Evolutionary conservation across 805 yeast genomes (phyloP).

Genomic region (Myxozyma lipomycoides): DNA sequence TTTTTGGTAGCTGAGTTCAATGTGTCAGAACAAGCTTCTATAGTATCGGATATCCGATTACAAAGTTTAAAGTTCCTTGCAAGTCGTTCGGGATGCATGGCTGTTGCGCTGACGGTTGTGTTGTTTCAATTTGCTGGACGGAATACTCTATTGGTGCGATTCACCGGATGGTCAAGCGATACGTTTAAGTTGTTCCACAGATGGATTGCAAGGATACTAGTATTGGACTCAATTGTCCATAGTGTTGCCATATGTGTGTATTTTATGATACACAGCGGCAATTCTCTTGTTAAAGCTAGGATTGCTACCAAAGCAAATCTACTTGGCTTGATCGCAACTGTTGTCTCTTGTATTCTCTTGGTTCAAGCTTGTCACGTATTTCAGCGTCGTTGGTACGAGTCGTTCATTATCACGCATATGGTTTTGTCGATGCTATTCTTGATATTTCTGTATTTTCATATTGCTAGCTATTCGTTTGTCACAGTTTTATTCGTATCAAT

Average conservation of each 20-base stretch:
- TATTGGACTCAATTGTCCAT: constrained; percentile 48
- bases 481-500: constrained; percentile 49
- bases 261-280: no score
- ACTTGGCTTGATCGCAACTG: no score
- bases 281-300: no score
- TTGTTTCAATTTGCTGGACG: constrained; percentile 65
- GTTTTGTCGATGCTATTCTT: constrained; percentile 51
- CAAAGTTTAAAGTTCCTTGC: constrained; percentile 4
- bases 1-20: constrained; percentile 31
- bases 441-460: constrained; percentile 57
- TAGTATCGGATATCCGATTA: background rate
- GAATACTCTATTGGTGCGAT: constrained; percentile 60
- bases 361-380: no score
- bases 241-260: constrained; percentile 50
- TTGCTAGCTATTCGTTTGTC: constrained; percentile 34
- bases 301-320: no score
- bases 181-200: constrained; percentile 62
- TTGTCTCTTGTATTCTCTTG: no score
- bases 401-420: constrained; percentile 55
- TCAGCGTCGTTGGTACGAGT: constrained; percentile 55
- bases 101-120: constrained; percentile 44
- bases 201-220: constrained; percentile 53
- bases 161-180: constrained; percentile 61
- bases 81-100: constrained; percentile 32
- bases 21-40: constrained; percentile 3